Evolutionary conservation across 176 grass and related monocot species (phyloP).

Genomic region (Areca catechu): DNA sequence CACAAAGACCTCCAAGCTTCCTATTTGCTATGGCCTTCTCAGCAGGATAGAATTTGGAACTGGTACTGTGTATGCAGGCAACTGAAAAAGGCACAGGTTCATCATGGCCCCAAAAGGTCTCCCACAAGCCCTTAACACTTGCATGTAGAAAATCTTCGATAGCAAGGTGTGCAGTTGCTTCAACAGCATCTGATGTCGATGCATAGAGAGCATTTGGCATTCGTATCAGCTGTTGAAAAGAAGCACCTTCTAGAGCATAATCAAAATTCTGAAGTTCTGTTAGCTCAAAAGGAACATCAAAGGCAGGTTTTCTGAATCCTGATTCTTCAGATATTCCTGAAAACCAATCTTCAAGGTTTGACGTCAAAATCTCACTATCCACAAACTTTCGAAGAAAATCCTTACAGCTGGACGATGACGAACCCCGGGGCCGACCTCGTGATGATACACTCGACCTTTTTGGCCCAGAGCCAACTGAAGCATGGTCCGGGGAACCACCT

Average conservation of each 20-base stretch:
- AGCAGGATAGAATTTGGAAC: constrained; percentile 79
- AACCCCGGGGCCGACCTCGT: constrained; percentile 26
- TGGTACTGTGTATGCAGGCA: constrained; percentile 90
- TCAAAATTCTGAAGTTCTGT: constrained; percentile 76
- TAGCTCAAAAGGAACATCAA: constrained; percentile 67
- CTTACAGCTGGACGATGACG: constrained; percentile 67
- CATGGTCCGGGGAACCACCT: constrained; percentile 60
- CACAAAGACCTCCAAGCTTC: constrained; percentile 83
- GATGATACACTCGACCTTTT: constrained; percentile 43
- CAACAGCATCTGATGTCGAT: constrained; percentile 65
- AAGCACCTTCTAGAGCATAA: constrained; percentile 74
- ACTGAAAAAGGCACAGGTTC: constrained; percentile 71
- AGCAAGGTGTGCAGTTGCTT: constrained; percentile 79
- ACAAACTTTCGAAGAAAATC: constrained; percentile 91
- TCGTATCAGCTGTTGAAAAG: constrained; percentile 82
- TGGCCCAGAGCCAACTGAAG: constrained; percentile 40
- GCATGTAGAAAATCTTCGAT: constrained; percentile 94
- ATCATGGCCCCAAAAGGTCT: constrained; percentile 87
- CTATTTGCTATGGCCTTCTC: constrained; percentile 79
- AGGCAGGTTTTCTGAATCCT: constrained; percentile 39
- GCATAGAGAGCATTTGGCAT: constrained; percentile 83
- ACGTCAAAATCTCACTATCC: constrained; percentile 71
- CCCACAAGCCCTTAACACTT: constrained; percentile 71
- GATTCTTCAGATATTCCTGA: constrained; percentile 44
- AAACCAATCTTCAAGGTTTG: constrained; percentile 76